phyloP scores from a whole-genome alignment of 257 asterid genomes.

The Nicotiana knightiana region DNA sequence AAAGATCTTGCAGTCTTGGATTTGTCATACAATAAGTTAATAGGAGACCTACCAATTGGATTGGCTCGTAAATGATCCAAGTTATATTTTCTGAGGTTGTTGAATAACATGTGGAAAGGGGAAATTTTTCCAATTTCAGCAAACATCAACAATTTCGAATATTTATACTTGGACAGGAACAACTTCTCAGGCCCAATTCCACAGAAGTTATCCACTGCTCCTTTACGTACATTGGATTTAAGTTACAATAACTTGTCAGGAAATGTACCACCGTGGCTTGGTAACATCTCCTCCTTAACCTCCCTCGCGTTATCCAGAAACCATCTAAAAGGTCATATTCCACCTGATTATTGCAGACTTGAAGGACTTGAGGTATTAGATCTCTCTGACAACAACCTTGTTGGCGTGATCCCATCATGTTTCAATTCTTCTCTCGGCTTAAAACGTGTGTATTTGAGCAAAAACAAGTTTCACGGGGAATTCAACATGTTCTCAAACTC shows the following conservation, averaged over 20 bases:
- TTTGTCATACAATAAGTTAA: slow-evolving; percentile 14
- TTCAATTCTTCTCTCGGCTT: neutral
- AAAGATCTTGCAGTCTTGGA: slow-evolving; percentile 1
- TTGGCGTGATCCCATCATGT: slow-evolving; percentile 8
- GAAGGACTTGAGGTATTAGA: neutral
- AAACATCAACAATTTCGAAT: neutral
- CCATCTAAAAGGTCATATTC: slow-evolving; percentile 4
- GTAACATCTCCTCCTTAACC: neutral
- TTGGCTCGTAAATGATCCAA: neutral
- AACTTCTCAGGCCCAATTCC: slow-evolving; percentile 17
- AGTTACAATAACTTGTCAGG: neutral
- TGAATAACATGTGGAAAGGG: slow-evolving; percentile 1
- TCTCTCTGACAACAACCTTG: slow-evolving; percentile 7
- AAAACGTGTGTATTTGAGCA: neutral
- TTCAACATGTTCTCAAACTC: neutral
- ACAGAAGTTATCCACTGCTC: neutral
- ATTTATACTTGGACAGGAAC: slow-evolving; percentile 13
- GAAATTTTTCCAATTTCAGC: neutral
- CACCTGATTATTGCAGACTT: slow-evolving; percentile 5
- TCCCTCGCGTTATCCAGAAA: neutral
- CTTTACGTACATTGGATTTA: neutral
- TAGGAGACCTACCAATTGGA: slow-evolving; percentile 4
- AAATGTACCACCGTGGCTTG: slow-evolving; percentile 3
- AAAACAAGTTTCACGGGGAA: neutral
- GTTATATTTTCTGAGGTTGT: neutral